Conservation (phyloP, 176 grass and related monocot species). For the Oryza officinalis region DNA sequence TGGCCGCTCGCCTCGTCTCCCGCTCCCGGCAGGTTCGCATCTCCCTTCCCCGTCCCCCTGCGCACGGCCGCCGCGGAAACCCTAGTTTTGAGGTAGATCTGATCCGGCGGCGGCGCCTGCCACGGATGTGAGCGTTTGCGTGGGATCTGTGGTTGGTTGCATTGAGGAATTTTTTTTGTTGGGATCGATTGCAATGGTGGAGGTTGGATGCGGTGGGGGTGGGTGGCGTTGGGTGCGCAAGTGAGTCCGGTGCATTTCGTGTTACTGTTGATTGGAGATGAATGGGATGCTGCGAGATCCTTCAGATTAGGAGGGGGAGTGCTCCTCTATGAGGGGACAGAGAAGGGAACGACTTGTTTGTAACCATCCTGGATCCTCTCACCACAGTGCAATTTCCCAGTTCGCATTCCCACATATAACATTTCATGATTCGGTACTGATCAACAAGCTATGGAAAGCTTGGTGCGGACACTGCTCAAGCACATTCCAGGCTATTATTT, state of each 20-base stretch:
- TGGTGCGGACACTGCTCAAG: too few relatives aligned
- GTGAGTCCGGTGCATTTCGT: not conserved
- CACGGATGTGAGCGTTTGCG: too few relatives aligned
- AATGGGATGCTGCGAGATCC: not conserved
- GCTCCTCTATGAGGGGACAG: not conserved
- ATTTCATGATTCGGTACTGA: not conserved
- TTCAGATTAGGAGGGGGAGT: not conserved
- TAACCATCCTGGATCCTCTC: not conserved
- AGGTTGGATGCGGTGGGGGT: not conserved
- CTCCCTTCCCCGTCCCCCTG: not conserved
- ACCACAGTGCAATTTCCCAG: not conserved
- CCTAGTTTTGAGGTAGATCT: constrained; percentile 36
- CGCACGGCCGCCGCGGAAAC: not conserved
- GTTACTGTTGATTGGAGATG: not conserved
- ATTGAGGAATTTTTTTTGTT: too few relatives aligned
- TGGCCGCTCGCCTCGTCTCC: constrained; percentile 77
- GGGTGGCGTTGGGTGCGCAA: not conserved
- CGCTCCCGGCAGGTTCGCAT: constrained; percentile 72
- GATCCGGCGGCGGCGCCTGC: not conserved
- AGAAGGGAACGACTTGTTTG: not conserved
- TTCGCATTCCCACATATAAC: not conserved
- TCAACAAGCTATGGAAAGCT: not conserved
- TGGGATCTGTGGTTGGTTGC: constrained; percentile 4
- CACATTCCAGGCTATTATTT: not conserved
- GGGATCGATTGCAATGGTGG: not conserved